phyloP scores from a whole-genome alignment of 2,329 filamentous ascomycete species.

The Aspergillus clavatus region DNA sequence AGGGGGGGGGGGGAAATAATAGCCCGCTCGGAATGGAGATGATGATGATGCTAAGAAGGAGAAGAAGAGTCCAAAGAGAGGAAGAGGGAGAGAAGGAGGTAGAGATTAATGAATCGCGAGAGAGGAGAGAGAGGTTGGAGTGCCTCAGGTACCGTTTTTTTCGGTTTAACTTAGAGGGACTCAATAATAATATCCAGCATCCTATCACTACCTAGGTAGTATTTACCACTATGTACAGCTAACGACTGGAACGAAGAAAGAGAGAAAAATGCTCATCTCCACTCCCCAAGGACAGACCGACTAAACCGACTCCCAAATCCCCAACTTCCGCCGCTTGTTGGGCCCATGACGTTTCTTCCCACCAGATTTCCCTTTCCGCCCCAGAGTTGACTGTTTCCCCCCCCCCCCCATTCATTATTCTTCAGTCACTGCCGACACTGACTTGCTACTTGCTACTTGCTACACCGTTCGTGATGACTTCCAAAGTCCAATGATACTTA shows the following conservation, averaged over 20 bases:
- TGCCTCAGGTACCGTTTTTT: too few species aligned
- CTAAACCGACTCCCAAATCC: too few species aligned
- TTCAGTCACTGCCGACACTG: too few species aligned
- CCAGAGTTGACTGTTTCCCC: too few species aligned
- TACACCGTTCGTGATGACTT: too few species aligned
- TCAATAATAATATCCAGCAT: too few species aligned
- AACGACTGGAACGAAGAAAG: not conserved
- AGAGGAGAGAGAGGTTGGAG: not conserved
- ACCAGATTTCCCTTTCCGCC: constrained; percentile 8
- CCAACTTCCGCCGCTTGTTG: constrained; percentile 25
- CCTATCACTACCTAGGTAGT: too few species aligned
- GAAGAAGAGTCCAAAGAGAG: not conserved
- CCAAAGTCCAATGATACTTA: too few species aligned
- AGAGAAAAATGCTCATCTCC: not conserved
- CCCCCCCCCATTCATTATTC: too few species aligned
- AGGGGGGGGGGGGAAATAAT: too few species aligned
- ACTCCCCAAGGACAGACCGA: constrained; percentile 1
- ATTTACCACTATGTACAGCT: constrained; percentile 1
- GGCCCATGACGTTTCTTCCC: constrained; percentile 20
- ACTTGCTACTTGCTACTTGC: too few species aligned
- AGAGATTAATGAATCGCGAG: not conserved
- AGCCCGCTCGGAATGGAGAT: not conserved
- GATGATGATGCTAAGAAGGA: not conserved
- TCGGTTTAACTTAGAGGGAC: too few species aligned
- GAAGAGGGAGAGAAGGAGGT: constrained; percentile 6